phyloP scores from a whole-genome alignment of 73 alveolate genomes.

The Stentor coeruleus region DNA sequence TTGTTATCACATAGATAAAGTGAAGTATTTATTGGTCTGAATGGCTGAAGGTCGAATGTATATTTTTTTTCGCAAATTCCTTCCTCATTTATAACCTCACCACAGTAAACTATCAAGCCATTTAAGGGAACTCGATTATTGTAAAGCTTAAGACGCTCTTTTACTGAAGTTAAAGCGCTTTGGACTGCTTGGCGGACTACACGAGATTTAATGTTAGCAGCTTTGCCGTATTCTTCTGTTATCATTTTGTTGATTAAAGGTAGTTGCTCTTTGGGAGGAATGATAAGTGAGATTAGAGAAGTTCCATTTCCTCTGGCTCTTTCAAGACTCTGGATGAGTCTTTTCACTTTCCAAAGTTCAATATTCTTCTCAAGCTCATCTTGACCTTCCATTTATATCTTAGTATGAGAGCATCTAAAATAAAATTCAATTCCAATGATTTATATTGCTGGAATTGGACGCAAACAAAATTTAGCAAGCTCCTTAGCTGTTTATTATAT shows the following conservation, averaged over 20 bases:
- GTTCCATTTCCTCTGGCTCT: conserved; percentile 89
- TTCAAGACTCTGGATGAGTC: conserved; percentile 74
- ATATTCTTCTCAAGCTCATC: conserved; percentile 23
- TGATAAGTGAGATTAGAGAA: conserved; percentile 79
- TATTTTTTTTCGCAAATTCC: conserved; percentile 89
- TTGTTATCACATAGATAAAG: conserved; percentile 92
- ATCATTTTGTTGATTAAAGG: conserved; percentile 63
- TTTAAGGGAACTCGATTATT: conserved; percentile 93
- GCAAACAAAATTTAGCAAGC: too few species aligned
- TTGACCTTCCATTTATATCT: background rate
- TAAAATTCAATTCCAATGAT: too few species aligned
- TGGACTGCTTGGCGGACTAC: conserved; percentile 70
- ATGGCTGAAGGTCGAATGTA: conserved; percentile 95
- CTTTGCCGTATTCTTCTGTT: conserved; percentile 80
- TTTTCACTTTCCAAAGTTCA: conserved; percentile 88
- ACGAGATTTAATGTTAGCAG: conserved; percentile 85
- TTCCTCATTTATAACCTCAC: conserved; percentile 90
- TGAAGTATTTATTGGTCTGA: conserved; percentile 94
- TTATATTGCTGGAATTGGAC: too few species aligned
- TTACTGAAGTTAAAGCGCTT: conserved; percentile 80
- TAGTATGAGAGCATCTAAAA: too few species aligned
- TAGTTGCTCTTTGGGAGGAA: conserved; percentile 86
- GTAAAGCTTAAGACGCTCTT: conserved; percentile 66
- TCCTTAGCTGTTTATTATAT: too few species aligned
- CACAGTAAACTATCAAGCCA: conserved; percentile 96